Evolutionary conservation across 257 asterid genomes (phyloP).

Genomic region (Lavandula angustifolia): DNA sequence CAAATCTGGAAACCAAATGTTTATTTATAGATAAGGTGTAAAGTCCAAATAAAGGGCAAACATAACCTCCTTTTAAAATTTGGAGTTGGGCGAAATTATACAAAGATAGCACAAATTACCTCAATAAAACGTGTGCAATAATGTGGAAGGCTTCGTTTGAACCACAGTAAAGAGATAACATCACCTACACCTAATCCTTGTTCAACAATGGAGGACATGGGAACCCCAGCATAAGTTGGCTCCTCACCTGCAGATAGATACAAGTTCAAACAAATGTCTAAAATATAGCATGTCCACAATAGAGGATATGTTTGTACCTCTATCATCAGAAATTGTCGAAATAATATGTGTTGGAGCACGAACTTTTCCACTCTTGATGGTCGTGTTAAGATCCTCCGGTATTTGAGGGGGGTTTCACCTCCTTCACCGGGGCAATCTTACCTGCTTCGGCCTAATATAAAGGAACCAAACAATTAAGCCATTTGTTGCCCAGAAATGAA

Average conservation of each 20-base stretch:
- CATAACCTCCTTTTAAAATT: neutral
- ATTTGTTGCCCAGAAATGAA: neutral
- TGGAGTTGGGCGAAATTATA: conserved; percentile 8
- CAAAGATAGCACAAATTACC: conserved; percentile 44
- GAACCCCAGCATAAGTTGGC: conserved; percentile 92
- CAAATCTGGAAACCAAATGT: conserved; percentile 64
- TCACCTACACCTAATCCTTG: conserved; percentile 99
- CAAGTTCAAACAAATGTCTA: conserved; percentile 12
- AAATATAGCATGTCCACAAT: neutral
- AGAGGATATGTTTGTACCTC: conserved; percentile 53
- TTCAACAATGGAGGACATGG: conserved; percentile 96
- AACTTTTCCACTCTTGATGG: conserved; percentile 97
- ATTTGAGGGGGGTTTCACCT: conserved; percentile 93
- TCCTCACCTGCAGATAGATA: conserved; percentile 76
- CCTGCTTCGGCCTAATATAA: conserved; percentile 68
- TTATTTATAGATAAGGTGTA: conserved; percentile 21
- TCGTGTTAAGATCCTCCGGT: conserved; percentile 91
- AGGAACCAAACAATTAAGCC: conserved; percentile 29
- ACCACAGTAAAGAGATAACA: conserved; percentile 95
- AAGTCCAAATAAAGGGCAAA: conserved; percentile 11
- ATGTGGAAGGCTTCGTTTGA: conserved; percentile 97
- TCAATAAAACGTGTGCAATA: conserved; percentile 96
- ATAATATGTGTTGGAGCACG: conserved; percentile 98
- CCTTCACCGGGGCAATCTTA: conserved; percentile 75
- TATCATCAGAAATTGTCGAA: conserved; percentile 96